Evolutionary conservation across 1,139 yeast genomes (phyloP), one percentile per base, ranked within the genome.

Genomic region (Hanseniaspora uvarum): DNA sequence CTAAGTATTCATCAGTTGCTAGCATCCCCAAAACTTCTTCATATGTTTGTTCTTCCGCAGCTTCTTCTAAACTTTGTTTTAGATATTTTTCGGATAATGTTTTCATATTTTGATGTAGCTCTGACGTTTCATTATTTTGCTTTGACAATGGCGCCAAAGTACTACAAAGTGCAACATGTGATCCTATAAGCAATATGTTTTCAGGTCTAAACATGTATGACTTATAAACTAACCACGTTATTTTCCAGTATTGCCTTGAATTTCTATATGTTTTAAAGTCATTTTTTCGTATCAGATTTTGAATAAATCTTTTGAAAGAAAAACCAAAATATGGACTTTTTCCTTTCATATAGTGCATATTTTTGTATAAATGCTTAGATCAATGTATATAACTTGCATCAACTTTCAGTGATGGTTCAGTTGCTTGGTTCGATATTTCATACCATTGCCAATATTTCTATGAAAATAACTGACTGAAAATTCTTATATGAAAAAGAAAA

Each of bases 151-250:
- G n/a, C 16, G 52, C 43, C 5, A 41, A 2, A 16, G 64, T 82
- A 23, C 43, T 39, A 85, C 73, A 62, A 69, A 85, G 47, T 83
- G 70, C 77, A 79, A 63, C 94, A 92, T 11, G 86, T 70, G 48
- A 82, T 76, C 30, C 85, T 81, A 53, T 94, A 94, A 55, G 82
- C 72, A 61, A 81, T 83, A 49, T 80, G 65, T 88, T 92, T 82
- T 63, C 79, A 80, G 46, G 76, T 68, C 60, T 87, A 80, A 48
- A 83, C 75, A 50, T 50, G 19, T 36, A 31, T 37, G 44, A 37
- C 26, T 30, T 50, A 37, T 50, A 50, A 10, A 50, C 53, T 3
- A 50, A 33, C 53, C 53, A 50, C 2, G 44, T 43, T 10, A 50
- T 36, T 12, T 28, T 38, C 53, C 53, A 50, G 12, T 44, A 18